phyloP scores from a whole-genome alignment of 2,329 filamentous ascomycete species.

The Sporothrix humicola region DNA sequence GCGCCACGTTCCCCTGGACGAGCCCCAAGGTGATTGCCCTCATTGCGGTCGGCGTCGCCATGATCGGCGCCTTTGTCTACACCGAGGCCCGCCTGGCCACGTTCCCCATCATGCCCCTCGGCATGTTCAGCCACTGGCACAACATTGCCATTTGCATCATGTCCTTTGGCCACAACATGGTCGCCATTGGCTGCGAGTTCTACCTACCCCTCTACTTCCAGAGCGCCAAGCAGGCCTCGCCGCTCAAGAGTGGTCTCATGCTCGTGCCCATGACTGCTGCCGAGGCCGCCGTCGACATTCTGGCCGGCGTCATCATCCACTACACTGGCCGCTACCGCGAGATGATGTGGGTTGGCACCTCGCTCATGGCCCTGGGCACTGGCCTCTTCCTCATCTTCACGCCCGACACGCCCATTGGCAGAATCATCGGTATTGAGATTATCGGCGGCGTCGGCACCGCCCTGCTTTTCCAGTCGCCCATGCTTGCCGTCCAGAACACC shows the following conservation, averaged over 20 bases:
- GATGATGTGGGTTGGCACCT: conserved; percentile 56
- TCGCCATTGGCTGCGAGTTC: conserved; percentile 57
- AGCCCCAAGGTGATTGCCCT: conserved; percentile 63
- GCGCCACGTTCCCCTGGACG: conserved; percentile 59
- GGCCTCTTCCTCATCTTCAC: conserved; percentile 60
- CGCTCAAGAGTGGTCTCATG: conserved; percentile 57
- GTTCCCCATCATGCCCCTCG: conserved; percentile 53
- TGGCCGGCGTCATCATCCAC: conserved; percentile 54
- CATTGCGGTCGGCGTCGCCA: conserved; percentile 46
- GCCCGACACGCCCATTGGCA: conserved; percentile 50
- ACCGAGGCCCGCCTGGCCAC: conserved; percentile 53
- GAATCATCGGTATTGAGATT: conserved; percentile 57
- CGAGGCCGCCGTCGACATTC: conserved; percentile 52
- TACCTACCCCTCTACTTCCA: conserved; percentile 56
- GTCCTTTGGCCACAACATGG: conserved; percentile 57
- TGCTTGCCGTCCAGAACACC: conserved; percentile 65
- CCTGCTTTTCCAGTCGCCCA: conserved; percentile 62
- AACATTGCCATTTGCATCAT: conserved; percentile 56
- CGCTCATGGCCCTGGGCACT: conserved; percentile 60
- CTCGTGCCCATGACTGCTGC: conserved; percentile 59
- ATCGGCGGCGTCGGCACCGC: conserved; percentile 64
- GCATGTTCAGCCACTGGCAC: conserved; percentile 51
- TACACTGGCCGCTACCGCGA: conserved; percentile 61
- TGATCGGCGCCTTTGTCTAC: conserved; percentile 51
- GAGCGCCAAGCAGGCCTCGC: conserved; percentile 54